A percentile compares a stretch with the other conserved stretches of the same genome.
Conservation (phyloP, 225 moss, liverwort and hornwort genomes). For the Straminergon stramineum region DNA sequence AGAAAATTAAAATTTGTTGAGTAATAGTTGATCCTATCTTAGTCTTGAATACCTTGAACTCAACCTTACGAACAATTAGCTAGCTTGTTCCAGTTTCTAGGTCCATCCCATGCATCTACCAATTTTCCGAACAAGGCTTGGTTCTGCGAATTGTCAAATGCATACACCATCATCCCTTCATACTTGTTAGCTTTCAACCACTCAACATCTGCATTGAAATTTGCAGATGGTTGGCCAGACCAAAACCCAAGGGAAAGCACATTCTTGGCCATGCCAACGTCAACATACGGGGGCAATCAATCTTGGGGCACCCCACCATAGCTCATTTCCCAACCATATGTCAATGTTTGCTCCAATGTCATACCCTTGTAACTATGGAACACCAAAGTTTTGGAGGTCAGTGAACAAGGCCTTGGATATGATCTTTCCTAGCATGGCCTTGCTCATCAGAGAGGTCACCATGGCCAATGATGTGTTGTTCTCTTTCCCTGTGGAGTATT, state of each 20-base stretch:
- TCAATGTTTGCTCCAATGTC: neutral
- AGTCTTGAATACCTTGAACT: neutral
- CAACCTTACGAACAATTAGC: neutral
- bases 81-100: neutral
- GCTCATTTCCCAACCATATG: neutral
- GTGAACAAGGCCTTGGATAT: neutral
- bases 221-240: fast-evolving
- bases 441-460: neutral
- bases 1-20: no score
- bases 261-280: neutral
- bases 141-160: neutral
- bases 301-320: neutral
- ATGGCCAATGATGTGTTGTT: neutral
- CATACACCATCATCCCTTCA: neutral
- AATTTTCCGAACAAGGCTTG: neutral
- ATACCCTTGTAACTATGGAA: neutral
- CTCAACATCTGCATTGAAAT: neutral
- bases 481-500: neutral
- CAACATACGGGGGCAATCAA: neutral
- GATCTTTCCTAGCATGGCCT: neutral
- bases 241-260: neutral
- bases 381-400: neutral
- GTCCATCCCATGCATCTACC: neutral
- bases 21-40: neutral
- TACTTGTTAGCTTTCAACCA: neutral